A percentile compares a stretch with the other conserved stretches of the same genome.
These are phyloP conservation scores for Filobasidium floriforme DNA, from an alignment of 768 basidiomycete species.

Conservation along the genomic window DNA sequence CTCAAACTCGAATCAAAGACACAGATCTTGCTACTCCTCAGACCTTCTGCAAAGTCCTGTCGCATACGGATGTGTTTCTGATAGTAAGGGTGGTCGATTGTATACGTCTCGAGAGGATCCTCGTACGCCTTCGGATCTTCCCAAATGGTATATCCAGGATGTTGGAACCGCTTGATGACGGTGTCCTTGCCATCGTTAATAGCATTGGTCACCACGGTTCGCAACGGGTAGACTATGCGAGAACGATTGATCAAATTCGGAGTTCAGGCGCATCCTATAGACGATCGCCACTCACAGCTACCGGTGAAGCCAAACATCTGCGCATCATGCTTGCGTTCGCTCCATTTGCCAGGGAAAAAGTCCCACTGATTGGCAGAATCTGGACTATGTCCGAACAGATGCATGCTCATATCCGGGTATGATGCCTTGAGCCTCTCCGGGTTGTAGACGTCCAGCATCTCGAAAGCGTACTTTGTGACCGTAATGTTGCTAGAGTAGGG, in stretches of 20 bases:
- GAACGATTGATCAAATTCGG: not conserved
- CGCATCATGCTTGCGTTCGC: conserved; percentile 31
- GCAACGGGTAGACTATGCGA: conserved; percentile 39
- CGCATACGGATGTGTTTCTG: conserved; percentile 30
- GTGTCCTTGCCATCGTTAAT: conserved; percentile 10
- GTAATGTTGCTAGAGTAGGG: conserved; percentile 42
- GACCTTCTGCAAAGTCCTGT: conserved; percentile 37
- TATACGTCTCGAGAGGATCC: conserved; percentile 38
- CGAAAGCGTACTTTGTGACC: conserved; percentile 43
- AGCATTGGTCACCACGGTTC: conserved; percentile 33
- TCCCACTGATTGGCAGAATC: conserved; percentile 45
- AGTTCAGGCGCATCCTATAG: not conserved
- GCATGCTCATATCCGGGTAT: conserved; percentile 35
- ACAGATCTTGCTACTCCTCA: conserved; percentile 39
- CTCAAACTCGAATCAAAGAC: conserved; percentile 42
- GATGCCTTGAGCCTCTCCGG: conserved; percentile 27
- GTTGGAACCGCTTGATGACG: conserved; percentile 30
- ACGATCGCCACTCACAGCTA: conserved; percentile 30
- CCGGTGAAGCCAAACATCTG: conserved; percentile 43
- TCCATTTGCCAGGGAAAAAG: conserved; percentile 38
- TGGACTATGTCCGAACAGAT: conserved; percentile 42
- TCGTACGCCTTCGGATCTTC: conserved; percentile 21
- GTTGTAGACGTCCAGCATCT: conserved; percentile 39
- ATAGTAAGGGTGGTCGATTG: conserved; percentile 31
- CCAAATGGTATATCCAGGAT: conserved; percentile 38